Percentiles rank a stretch among this genome's conserved stretches.
phyloP scores from a whole-genome alignment of 495 filamentous ascomycete genomes.

The Mytilinidion resinicola region DNA sequence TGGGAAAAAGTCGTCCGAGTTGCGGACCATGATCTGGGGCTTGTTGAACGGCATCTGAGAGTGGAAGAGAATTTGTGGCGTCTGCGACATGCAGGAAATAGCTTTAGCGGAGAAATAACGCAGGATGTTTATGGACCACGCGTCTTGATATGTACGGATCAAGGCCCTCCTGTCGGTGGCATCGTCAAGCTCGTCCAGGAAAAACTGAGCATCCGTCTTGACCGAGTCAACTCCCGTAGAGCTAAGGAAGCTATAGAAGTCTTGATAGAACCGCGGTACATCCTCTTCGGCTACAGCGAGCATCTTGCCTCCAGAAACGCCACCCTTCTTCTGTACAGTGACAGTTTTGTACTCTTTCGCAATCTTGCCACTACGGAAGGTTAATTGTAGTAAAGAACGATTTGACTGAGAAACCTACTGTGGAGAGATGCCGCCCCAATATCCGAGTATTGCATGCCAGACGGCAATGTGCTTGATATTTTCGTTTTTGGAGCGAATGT shows the following conservation, averaged over 20 bases:
- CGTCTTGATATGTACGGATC: conserved; percentile 71
- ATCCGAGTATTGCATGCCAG: conserved; percentile 75
- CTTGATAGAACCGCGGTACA: conserved; percentile 69
- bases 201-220: conserved; percentile 87
- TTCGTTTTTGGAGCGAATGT: conserved; percentile 62
- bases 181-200: conserved; percentile 66
- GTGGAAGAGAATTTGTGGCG: conserved; percentile 77
- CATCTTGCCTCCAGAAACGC: conserved; percentile 56
- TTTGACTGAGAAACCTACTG: no score
- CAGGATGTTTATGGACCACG: conserved; percentile 72
- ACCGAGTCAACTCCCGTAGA: conserved; percentile 68
- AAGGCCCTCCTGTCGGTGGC: conserved; percentile 62
- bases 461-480: conserved; percentile 81
- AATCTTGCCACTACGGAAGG: conserved; percentile 64
- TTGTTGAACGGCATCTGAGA: conserved; percentile 69
- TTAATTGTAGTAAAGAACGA: no score
- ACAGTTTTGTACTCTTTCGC: conserved; percentile 72
- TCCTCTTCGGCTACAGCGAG: conserved; percentile 70
- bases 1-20: conserved; percentile 93
- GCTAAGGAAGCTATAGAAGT: conserved; percentile 81
- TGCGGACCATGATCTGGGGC: conserved; percentile 65
- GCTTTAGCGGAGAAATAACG: conserved; percentile 68
- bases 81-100: conserved; percentile 89
- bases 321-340: conserved; percentile 50
- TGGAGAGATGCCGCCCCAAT: no score